Percentiles rank a stretch among this genome's conserved stretches.
Conservation (phyloP, 106 monocot genomes). For the Dendrobium chrysotoxum region DNA sequence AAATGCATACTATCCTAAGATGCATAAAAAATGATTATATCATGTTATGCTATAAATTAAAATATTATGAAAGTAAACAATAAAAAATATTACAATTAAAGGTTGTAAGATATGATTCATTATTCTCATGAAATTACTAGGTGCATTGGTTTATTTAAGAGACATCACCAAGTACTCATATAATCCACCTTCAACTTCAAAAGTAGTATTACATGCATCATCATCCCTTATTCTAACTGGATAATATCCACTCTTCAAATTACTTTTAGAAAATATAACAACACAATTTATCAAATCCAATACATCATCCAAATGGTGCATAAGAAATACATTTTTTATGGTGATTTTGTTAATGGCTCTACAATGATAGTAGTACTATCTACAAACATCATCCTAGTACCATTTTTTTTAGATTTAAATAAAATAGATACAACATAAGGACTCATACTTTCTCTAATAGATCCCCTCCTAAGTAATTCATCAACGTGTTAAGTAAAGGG, state of each 20-base stretch:
- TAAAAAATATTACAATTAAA: not conserved
- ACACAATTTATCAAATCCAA: slow-evolving; percentile 2
- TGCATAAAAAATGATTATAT: not conserved
- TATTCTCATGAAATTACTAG: slow-evolving; percentile 1
- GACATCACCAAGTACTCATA: slow-evolving; percentile 11
- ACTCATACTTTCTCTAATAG: not conserved
- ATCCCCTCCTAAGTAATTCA: too few relatives aligned
- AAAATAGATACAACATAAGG: slow-evolving; percentile 2
- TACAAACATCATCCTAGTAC: not conserved
- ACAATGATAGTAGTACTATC: not conserved
- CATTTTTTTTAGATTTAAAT: slow-evolving; percentile 9
- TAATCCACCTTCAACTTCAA: slow-evolving; percentile 5
- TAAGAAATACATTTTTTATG: not conserved
- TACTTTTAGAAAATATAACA: slow-evolving; percentile 6
- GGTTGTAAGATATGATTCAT: slow-evolving; percentile 6
- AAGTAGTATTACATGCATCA: slow-evolving; percentile 10
- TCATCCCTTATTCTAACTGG: not conserved
- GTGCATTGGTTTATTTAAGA: slow-evolving; percentile 11
- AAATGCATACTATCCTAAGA: not conserved
- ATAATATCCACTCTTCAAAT: slow-evolving; percentile 8
- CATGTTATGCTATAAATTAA: not conserved
- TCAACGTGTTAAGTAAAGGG: not conserved
- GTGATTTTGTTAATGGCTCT: slow-evolving; percentile 14
- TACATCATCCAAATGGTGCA: slow-evolving; percentile 12
- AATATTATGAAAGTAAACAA: slow-evolving; percentile 19